Conservation (phyloP, 441 rosid genomes). For the Gossypium gossypioides region DNA sequence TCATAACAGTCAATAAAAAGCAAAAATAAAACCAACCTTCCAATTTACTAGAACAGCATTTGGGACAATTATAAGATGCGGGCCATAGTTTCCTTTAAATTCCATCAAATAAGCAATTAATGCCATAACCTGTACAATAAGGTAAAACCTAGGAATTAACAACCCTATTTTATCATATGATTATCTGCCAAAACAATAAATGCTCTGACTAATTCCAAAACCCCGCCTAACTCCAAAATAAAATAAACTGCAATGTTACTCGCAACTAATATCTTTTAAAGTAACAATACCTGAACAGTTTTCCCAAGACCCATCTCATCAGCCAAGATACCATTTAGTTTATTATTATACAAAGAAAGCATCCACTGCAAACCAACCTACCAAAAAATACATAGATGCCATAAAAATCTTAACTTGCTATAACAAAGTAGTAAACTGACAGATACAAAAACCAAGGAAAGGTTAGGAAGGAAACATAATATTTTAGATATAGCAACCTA, state of each 20-base stretch:
- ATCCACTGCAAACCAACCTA: conserved; percentile 99
- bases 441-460: not conserved
- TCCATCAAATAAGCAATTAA: conserved; percentile 99
- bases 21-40: conserved; percentile 63
- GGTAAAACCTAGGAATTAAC: conserved; percentile 8
- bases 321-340: conserved; percentile 95
- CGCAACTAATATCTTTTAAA: not conserved
- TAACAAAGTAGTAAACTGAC: not conserved
- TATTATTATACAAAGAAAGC: conserved; percentile 98
- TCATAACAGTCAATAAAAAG: not conserved
- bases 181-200: not conserved
- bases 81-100: conserved; percentile 98
- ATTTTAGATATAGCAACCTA: conserved; percentile 34
- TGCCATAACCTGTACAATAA: conserved; percentile 77
- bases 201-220: not conserved
- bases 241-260: conserved; percentile 5
- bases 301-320: conserved; percentile 99
- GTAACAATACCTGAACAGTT: conserved; percentile 79
- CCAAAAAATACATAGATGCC: conserved; percentile 11
- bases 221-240: not conserved
- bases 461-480: conserved; percentile 5
- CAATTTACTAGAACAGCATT: conserved; percentile 98
- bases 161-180: not conserved
- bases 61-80: conserved; percentile 99
- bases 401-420: conserved; percentile 14